phyloP scores from a whole-genome alignment of 306 rosid species.

The Pueraria montana region DNA sequence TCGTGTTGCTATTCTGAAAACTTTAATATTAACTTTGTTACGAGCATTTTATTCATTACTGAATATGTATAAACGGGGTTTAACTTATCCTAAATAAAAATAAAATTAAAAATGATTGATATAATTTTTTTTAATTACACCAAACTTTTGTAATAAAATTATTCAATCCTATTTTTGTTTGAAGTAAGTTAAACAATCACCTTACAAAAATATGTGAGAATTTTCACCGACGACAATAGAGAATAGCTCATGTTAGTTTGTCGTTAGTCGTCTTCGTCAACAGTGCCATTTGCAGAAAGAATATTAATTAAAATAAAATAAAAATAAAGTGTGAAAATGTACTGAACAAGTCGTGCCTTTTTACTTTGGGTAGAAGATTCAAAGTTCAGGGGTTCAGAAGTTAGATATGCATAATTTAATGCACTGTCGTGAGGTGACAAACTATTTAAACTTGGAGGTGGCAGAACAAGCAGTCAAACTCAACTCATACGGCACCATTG shows the following conservation, averaged over 20 bases:
- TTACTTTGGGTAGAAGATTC: slow-evolving; percentile 40
- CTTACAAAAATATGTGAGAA: not conserved
- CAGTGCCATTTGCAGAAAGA: not conserved
- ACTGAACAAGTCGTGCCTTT: slow-evolving; percentile 19
- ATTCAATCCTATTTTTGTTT: no score
- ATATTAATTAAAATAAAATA: slow-evolving; percentile 13
- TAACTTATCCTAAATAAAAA: no score
- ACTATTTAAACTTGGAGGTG: slow-evolving; percentile 40
- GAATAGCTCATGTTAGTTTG: not conserved
- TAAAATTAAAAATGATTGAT: no score
- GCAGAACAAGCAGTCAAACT: slow-evolving; percentile 29
- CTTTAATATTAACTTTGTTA: not conserved
- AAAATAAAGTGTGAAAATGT: slow-evolving; percentile 10
- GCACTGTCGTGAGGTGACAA: slow-evolving; percentile 40
- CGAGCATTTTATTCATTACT: not conserved
- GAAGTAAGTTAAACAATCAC: no score
- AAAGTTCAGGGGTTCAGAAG: slow-evolving; percentile 39
- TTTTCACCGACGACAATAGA: not conserved
- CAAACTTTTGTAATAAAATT: no score
- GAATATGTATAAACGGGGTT: no score
- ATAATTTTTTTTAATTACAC: no score
- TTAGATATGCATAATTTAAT: slow-evolving; percentile 63
- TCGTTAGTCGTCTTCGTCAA: not conserved
- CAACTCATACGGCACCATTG: slow-evolving; percentile 28
- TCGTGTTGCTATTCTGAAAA: not conserved